Base-by-base conservation (phyloP, 768 basidiomycete species). In the Lactifluus pinguis region DNA sequence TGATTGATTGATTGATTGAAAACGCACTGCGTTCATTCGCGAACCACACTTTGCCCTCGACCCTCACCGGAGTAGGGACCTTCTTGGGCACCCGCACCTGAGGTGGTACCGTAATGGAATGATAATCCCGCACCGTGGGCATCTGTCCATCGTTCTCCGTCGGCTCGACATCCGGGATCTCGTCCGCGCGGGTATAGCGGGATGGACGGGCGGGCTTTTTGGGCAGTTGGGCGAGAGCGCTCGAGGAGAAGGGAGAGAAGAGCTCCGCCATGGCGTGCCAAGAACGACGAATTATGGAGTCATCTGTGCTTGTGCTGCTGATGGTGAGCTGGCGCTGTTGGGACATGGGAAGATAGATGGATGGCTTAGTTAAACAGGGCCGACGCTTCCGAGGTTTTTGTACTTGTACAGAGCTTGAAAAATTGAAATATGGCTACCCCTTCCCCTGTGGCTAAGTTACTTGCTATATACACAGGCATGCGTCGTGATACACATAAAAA, bases 31-130 rank as follows among this genome's bases (percentile, higher is more conserved):
- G 77, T 73, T 98, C 94, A 69, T 97, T 97, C 9, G 94, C 93
- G 71, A 98, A 95, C 94, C 95, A 98, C 51, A 98, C 94, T 69
- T 98, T 98, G 21, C 84, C 86, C 70, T 98, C 94, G 17, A 98
- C 92, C 64, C 85, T 89, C 67, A 98, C 77, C 0, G 86, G 83
- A 0, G 88, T 87, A 0, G 87, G 76, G 21, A 90, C 82, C 73
- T 93, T 94, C 76, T 87, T 89, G 0, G 91, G 91, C 0, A 92
- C 80, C 41, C 86, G 77, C 41, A 92, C 83, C 49, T 81, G 79
- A 0, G 83, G 76, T 0, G 87, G 83, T 0, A 85, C 68, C 3
- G 76, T 86, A 71, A 90, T 90, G 2, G 89, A 77, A 69, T 85
- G 83, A 69, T 92, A 92, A 71, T 92, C 86, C 49, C 83, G 76